Percentiles rank a stretch among this genome's conserved stretches.
phyloP scores from a whole-genome alignment of 192 early-diverging fungal species.

The Geosiphon pyriformis region DNA sequence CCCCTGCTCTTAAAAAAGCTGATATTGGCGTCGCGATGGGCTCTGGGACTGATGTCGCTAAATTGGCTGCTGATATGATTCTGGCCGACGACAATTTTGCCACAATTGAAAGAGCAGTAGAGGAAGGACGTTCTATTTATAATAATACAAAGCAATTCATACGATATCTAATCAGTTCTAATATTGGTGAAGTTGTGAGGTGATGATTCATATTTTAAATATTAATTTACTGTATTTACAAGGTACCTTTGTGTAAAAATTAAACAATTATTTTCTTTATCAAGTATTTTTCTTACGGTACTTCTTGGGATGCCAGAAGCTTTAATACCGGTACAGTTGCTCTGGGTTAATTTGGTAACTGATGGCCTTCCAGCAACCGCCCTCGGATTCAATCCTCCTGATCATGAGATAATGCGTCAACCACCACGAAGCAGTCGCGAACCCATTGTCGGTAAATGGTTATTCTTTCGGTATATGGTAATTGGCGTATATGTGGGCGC shows the following conservation, averaged over 20 bases:
- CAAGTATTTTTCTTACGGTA: constrained; percentile 88
- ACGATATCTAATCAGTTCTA: constrained; percentile 94
- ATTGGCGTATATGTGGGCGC: constrained; percentile 88
- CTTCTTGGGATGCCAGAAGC: constrained; percentile 96
- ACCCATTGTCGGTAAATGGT: constrained; percentile 88
- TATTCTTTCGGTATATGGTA: constrained; percentile 92
- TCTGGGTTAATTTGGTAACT: constrained; percentile 99
- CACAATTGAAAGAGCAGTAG: constrained; percentile 94
- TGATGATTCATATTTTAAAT: not conserved
- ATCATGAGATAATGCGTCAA: constrained; percentile 92
- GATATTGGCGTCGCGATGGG: constrained; percentile 99
- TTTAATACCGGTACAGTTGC: constrained; percentile 92
- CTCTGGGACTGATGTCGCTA: constrained; percentile 95
- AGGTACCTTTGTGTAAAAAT: not conserved
- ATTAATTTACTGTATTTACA: not conserved
- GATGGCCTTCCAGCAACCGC: constrained; percentile 97
- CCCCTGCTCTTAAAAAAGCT: constrained; percentile 94
- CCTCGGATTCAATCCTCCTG: constrained; percentile 96
- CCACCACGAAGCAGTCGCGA: constrained; percentile 81
- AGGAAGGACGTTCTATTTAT: constrained; percentile 97
- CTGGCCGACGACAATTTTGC: constrained; percentile 99
- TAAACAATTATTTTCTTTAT: not conserved
- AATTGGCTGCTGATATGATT: constrained; percentile 97
- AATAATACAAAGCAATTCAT: constrained; percentile 99
- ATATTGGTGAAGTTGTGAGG: constrained; percentile 97